phyloP scores from a whole-genome alignment of 2,329 filamentous ascomycete genomes.

The Colletotrichum musae region DNA sequence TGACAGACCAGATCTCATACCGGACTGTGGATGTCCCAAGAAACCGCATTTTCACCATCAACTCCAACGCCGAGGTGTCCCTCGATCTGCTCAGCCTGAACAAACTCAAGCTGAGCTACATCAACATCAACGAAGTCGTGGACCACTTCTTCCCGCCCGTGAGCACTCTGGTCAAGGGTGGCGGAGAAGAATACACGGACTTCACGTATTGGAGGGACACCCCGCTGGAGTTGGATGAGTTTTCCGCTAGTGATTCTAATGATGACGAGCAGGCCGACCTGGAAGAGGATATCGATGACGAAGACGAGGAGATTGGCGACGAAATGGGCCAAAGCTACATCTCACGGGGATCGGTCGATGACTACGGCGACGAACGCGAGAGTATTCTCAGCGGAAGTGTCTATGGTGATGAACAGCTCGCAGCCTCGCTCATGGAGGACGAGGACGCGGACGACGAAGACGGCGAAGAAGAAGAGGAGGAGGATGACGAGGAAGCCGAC shows the following conservation, averaged over 20 bases:
- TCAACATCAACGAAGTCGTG: conserved; percentile 96
- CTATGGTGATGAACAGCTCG: conserved; percentile 59
- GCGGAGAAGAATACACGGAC: conserved; percentile 95
- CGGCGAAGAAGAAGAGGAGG: conserved; percentile 54
- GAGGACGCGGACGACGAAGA: conserved; percentile 52
- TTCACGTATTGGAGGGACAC: conserved; percentile 96
- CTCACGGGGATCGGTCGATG: conserved; percentile 64
- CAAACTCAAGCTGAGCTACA: conserved; percentile 96
- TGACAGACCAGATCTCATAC: conserved; percentile 97
- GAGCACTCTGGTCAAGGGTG: conserved; percentile 86
- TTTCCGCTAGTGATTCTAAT: conserved; percentile 84
- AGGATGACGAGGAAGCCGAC: conserved; percentile 52
- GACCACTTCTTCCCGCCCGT: conserved; percentile 98
- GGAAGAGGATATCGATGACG: conserved; percentile 68
- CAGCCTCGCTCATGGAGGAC: conserved; percentile 57
- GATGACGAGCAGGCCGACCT: conserved; percentile 60
- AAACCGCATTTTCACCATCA: conserved; percentile 97
- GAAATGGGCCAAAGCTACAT: conserved; percentile 71
- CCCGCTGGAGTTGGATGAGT: conserved; percentile 88
- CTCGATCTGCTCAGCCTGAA: conserved; percentile 91
- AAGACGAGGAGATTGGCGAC: conserved; percentile 59
- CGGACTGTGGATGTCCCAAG: conserved; percentile 95
- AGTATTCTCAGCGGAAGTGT: conserved; percentile 61
- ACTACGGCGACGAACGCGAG: conserved; percentile 59
- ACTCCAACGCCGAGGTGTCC: conserved; percentile 95